These are phyloP conservation scores for Lentinula sp. DNA, from an alignment of 768 basidiomycete genomes.

Conservation along the genomic window DNA sequence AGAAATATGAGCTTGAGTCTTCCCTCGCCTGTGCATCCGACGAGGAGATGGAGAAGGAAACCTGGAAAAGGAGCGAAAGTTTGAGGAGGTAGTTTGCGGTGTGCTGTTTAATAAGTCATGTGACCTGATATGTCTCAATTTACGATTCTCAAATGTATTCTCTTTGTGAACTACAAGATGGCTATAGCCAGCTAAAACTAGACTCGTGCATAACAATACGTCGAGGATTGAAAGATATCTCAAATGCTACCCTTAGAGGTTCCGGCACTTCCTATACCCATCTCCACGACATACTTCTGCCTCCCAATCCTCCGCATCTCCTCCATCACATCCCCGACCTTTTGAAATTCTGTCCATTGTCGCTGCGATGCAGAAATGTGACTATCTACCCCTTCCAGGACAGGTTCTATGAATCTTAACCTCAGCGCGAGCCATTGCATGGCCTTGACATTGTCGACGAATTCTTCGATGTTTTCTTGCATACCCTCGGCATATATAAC, in stretches of 20 bases:
- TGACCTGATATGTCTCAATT: not conserved
- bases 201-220: too few relatives aligned
- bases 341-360: constrained; percentile 61
- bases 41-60: constrained; percentile 2
- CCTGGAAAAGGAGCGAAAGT: not conserved
- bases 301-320: constrained; percentile 56
- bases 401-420: constrained; percentile 52
- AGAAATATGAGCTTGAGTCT: constrained; percentile 52
- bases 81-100: too few relatives aligned
- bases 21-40: constrained; percentile 52
- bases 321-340: constrained; percentile 63
- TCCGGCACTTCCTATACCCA: constrained; percentile 54
- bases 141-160: too few relatives aligned
- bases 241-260: not conserved
- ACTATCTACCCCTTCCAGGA: constrained; percentile 13
- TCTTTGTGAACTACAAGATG: too few relatives aligned
- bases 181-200: too few relatives aligned
- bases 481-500: constrained; percentile 66
- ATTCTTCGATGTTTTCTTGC: constrained; percentile 49
- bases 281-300: constrained; percentile 50
- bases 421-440: constrained; percentile 79
- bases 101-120: not conserved
- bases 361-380: constrained; percentile 5
- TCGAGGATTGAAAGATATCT: too few relatives aligned
- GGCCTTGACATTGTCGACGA: constrained; percentile 58